Evolutionary conservation across 2,329 filamentous ascomycete genomes (phyloP).

Genomic region (Monosporascus sp.): DNA sequence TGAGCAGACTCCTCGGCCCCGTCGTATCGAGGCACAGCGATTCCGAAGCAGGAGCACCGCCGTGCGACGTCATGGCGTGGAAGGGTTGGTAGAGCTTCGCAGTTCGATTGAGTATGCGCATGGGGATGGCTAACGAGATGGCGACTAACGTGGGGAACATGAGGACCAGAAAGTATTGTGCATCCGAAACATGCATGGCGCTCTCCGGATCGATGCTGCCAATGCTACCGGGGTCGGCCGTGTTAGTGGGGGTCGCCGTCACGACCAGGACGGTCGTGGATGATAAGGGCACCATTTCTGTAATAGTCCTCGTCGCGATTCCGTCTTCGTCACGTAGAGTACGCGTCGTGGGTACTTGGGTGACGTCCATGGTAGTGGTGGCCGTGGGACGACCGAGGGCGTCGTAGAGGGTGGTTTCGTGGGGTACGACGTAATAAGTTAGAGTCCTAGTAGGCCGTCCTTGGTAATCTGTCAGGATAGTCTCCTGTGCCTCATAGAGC

Average conservation of each 20-base stretch:
- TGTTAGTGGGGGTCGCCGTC: constrained; percentile 9
- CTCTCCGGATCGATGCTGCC: constrained; percentile 5
- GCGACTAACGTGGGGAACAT: constrained; percentile 32
- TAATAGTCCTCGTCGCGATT: constrained; percentile 11
- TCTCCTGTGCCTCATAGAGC: constrained; percentile 5
- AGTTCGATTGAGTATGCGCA: constrained; percentile 31
- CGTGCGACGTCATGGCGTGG: constrained; percentile 31
- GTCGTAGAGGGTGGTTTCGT: constrained; percentile 9
- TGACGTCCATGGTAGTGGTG: constrained; percentile 9
- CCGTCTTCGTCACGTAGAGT: constrained; percentile 14
- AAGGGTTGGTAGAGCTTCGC: constrained; percentile 37
- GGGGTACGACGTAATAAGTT: constrained; percentile 11
- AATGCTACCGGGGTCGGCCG: constrained; percentile 3
- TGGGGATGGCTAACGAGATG: constrained; percentile 29
- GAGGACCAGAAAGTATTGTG: constrained; percentile 30
- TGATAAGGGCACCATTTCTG: constrained; percentile 15
- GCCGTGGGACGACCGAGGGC: constrained; percentile 11
- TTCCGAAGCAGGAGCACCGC: constrained; percentile 33
- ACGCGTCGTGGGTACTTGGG: constrained; percentile 6
- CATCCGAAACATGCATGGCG: constrained; percentile 19
- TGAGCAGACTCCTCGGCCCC: constrained; percentile 30
- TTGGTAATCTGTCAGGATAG: constrained; percentile 14
- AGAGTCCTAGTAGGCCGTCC: constrained; percentile 16
- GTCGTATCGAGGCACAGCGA: constrained; percentile 38
- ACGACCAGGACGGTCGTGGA: constrained; percentile 6